These are phyloP conservation scores for Aspergillus pseudonomiae DNA, from an alignment of 2,329 filamentous ascomycete species.

Conservation along the genomic window DNA sequence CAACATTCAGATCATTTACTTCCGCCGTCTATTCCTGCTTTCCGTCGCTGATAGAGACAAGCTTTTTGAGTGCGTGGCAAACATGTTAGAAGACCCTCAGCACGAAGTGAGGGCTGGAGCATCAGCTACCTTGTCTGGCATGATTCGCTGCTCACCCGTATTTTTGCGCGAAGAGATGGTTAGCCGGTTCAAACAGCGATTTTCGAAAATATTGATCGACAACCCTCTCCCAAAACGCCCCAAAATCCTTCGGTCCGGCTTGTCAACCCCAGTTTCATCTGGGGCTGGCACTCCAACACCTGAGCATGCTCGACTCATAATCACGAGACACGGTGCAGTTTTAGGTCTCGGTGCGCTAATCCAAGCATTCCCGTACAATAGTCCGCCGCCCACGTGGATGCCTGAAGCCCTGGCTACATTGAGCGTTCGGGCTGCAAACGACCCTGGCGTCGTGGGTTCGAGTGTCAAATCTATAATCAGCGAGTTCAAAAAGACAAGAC, in stretches of 20 bases:
- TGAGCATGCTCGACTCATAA: constrained; percentile 70
- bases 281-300: constrained; percentile 53
- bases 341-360: constrained; percentile 87
- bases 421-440: constrained; percentile 81
- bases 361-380: constrained; percentile 94
- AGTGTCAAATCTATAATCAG: constrained; percentile 91
- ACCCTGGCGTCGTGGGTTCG: constrained; percentile 90
- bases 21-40: constrained; percentile 90
- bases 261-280: constrained; percentile 47
- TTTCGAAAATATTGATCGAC: constrained; percentile 73
- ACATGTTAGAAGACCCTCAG: constrained; percentile 89
- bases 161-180: constrained; percentile 79
- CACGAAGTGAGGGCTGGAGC: constrained; percentile 93
- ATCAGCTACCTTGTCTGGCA: constrained; percentile 89
- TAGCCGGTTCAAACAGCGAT: constrained; percentile 72
- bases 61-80: constrained; percentile 89
- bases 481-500: constrained; percentile 99
- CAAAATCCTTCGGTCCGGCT: constrained; percentile 38
- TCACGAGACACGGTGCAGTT: constrained; percentile 85
- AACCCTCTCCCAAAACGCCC: constrained; percentile 83
- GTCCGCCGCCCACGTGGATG: constrained; percentile 90
- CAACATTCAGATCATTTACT: constrained; percentile 99
- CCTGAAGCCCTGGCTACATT: constrained; percentile 86
- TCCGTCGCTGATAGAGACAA: constrained; percentile 72
- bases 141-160: constrained; percentile 93